Conservation (phyloP, 106 monocot genomes). For the Ottelia alismoides region DNA sequence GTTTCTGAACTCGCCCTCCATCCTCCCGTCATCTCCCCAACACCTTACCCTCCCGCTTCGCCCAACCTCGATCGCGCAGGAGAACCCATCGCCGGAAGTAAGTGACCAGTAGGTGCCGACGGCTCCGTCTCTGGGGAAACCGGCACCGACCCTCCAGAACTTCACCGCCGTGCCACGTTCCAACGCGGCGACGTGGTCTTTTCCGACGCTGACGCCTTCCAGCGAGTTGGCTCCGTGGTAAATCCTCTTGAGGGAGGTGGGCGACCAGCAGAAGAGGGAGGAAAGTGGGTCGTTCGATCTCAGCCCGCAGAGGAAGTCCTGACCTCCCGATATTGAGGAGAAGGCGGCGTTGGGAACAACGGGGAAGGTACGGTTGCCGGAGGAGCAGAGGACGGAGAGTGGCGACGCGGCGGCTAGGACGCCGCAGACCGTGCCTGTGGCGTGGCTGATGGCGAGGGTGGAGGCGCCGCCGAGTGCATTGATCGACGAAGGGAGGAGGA, state of each 20-base stretch:
- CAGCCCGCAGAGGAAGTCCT: constrained; percentile 17
- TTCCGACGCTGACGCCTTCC: constrained; percentile 44
- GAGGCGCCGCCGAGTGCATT: constrained; percentile 22
- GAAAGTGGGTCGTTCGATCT: background rate
- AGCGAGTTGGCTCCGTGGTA: constrained; percentile 30
- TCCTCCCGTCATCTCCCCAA: constrained; percentile 27
- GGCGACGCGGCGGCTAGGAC: constrained; percentile 16
- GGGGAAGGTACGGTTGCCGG: background rate
- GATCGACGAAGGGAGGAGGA: background rate
- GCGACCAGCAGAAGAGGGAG: constrained; percentile 51
- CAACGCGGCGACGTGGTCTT: constrained; percentile 45
- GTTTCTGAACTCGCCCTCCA: constrained; percentile 22
- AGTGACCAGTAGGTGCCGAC: constrained; percentile 37
- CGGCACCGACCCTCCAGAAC: constrained; percentile 40
- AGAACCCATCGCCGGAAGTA: constrained; percentile 56
- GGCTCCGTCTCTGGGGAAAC: constrained; percentile 18
- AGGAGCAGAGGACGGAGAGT: constrained; percentile 22
- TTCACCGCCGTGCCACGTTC: constrained; percentile 11
- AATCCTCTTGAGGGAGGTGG: constrained; percentile 33
- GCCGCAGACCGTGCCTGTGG: constrained; percentile 30
- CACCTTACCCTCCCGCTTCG: constrained; percentile 23
- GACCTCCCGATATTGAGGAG: constrained; percentile 11
- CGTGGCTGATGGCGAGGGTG: constrained; percentile 17
- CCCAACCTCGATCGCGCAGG: constrained; percentile 35
- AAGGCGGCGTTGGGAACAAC: constrained; percentile 13